Percentiles rank a stretch among this genome's conserved stretches.
Conservation (phyloP, 2,329 filamentous ascomycete genomes). For the Zymoseptoria tritici region DNA sequence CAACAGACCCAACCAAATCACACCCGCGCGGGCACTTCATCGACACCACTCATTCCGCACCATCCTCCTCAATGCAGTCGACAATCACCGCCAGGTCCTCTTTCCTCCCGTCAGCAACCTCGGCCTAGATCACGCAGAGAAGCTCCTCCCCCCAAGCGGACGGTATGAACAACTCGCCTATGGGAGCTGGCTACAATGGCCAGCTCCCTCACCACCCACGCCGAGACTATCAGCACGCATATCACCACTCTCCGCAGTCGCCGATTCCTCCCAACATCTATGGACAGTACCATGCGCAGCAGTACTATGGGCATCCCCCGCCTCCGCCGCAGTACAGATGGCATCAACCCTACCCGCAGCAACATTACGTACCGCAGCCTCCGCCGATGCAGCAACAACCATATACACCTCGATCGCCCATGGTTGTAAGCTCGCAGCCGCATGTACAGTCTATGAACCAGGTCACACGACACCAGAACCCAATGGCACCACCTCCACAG, state of each 20-base stretch:
- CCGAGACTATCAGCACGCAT: constrained; percentile 4
- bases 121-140: neutral
- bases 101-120: neutral
- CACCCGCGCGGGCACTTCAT: neutral
- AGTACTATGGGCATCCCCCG: constrained; percentile 35
- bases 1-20: neutral
- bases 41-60: neutral
- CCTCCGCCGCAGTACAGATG: constrained; percentile 22
- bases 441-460: constrained; percentile 43
- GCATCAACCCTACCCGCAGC: constrained; percentile 34
- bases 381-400: constrained; percentile 29
- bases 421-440: constrained; percentile 41
- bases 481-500: constrained; percentile 28
- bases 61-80: neutral
- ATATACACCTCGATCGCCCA: constrained; percentile 34
- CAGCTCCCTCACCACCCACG: neutral
- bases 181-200: neutral
- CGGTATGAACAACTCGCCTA: neutral
- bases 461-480: constrained; percentile 32
- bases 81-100: neutral
- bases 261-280: constrained; percentile 28
- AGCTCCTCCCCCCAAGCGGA: neutral
- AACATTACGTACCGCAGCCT: constrained; percentile 31
- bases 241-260: constrained; percentile 33
- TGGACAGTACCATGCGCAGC: constrained; percentile 32